A percentile compares a stretch with the other conserved stretches of the same genome.
phyloP scores from a whole-genome alignment of 305 asterid genomes.

The Fraxinus dipetala region DNA sequence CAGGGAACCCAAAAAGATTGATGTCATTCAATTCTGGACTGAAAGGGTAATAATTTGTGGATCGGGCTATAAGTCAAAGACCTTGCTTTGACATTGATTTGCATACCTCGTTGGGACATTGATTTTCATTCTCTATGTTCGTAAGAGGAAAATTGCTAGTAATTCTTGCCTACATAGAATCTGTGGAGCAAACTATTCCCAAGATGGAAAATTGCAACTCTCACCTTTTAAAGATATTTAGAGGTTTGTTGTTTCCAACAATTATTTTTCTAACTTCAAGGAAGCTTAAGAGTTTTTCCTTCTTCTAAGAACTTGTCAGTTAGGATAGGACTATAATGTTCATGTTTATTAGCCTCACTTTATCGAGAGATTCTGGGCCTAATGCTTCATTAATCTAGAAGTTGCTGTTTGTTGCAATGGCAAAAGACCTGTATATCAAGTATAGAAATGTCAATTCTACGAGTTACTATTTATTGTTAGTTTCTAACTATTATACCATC shows the following conservation, averaged over 20 bases:
- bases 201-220: background rate
- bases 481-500: background rate
- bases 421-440: background rate
- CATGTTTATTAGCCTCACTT: background rate
- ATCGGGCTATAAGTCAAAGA: background rate
- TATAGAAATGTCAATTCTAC: background rate
- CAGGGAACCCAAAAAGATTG: background rate
- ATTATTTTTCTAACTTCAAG: background rate
- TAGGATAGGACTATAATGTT: background rate
- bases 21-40: background rate
- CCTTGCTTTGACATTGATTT: background rate
- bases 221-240: background rate
- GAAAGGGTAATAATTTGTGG: background rate
- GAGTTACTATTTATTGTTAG: background rate
- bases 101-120: background rate
- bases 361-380: background rate
- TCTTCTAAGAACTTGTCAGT: background rate
- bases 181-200: background rate
- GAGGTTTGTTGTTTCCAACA: background rate
- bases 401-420: background rate
- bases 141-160: background rate
- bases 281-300: background rate
- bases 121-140: background rate
- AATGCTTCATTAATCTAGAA: background rate
- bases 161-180: background rate